These are phyloP conservation scores for Pythium rishiriense DNA, from an alignment of 352 stramenopile species.

Conservation along the genomic window DNA sequence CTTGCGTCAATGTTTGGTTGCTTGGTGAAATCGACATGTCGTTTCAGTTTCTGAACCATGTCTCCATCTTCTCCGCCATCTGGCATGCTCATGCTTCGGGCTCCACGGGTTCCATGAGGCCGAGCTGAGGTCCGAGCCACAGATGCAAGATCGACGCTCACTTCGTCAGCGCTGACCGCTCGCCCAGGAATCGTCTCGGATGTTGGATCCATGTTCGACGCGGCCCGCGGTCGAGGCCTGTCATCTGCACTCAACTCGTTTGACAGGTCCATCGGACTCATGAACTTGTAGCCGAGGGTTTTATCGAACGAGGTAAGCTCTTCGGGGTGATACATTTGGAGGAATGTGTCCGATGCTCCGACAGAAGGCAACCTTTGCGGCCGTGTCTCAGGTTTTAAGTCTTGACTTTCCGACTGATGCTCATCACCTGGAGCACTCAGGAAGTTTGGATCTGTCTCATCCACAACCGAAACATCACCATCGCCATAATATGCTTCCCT, in stretches of 20 bases:
- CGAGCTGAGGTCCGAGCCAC: conserved; percentile 27
- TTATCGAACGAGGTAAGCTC: conserved; percentile 88
- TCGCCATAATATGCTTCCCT: background rate
- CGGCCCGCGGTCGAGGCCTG: conserved; percentile 34
- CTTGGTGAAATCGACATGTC: conserved; percentile 22
- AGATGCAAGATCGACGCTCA: conserved; percentile 37
- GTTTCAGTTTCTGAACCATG: background rate
- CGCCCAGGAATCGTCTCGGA: conserved; percentile 23
- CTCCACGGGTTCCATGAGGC: conserved; percentile 36
- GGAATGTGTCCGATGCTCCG: conserved; percentile 67
- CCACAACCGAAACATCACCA: background rate
- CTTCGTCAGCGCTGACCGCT: conserved; percentile 43
- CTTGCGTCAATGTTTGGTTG: conserved; percentile 15
- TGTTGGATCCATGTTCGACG: conserved; percentile 28
- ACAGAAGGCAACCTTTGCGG: conserved; percentile 23
- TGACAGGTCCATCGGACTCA: conserved; percentile 79
- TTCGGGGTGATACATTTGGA: conserved; percentile 85
- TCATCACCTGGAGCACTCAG: background rate
- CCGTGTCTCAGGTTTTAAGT: background rate
- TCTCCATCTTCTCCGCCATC: conserved; percentile 62
- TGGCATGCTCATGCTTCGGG: conserved; percentile 75
- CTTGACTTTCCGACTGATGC: background rate
- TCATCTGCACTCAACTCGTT: conserved; percentile 56
- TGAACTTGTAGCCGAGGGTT: conserved; percentile 86
- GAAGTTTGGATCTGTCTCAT: background rate